Conservation (phyloP, 2,329 filamentous ascomycete genomes). For the Fusarium continuum region DNA sequence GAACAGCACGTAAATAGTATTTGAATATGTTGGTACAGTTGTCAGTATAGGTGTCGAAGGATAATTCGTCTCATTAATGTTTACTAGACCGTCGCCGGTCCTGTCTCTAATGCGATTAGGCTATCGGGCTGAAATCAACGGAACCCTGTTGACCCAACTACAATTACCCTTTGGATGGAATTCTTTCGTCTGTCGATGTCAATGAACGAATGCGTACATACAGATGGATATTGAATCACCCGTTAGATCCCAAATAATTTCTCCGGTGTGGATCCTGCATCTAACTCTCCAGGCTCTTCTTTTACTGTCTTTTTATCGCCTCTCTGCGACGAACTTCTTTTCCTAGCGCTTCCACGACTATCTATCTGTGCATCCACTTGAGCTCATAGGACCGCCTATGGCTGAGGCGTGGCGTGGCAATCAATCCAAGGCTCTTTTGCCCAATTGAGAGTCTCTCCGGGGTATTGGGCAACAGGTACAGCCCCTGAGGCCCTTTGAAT, state of each 20-base stretch:
- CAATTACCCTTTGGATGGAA: not conserved
- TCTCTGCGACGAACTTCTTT: slow-evolving; percentile 17
- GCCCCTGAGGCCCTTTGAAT: slow-evolving; percentile 5
- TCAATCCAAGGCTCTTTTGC: slow-evolving; percentile 2
- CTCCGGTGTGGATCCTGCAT: slow-evolving; percentile 25
- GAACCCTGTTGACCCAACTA: not conserved
- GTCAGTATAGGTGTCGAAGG: too few species aligned
- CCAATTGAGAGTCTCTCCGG: slow-evolving; percentile 5
- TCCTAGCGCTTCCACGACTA: slow-evolving; percentile 40
- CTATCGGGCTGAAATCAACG: slow-evolving; percentile 4
- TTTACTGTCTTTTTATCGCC: slow-evolving; percentile 17
- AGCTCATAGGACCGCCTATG: slow-evolving; percentile 18
- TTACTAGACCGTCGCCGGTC: not conserved
- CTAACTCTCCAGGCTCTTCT: slow-evolving; percentile 26
- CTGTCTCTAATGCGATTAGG: slow-evolving; percentile 1
- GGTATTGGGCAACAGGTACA: slow-evolving; percentile 10
- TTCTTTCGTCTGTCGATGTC: not conserved
- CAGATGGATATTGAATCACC: slow-evolving; percentile 18
- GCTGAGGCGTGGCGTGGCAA: slow-evolving; percentile 32
- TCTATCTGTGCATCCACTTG: slow-evolving; percentile 38
- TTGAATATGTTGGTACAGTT: too few species aligned
- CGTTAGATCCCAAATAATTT: slow-evolving; percentile 12
- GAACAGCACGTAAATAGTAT: not conserved
- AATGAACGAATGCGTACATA: not conserved
- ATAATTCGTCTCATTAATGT: not conserved